Evolutionary conservation across 2,329 filamentous ascomycete species (phyloP).

Genomic region (Phyllosticta paracitricarpa): DNA sequence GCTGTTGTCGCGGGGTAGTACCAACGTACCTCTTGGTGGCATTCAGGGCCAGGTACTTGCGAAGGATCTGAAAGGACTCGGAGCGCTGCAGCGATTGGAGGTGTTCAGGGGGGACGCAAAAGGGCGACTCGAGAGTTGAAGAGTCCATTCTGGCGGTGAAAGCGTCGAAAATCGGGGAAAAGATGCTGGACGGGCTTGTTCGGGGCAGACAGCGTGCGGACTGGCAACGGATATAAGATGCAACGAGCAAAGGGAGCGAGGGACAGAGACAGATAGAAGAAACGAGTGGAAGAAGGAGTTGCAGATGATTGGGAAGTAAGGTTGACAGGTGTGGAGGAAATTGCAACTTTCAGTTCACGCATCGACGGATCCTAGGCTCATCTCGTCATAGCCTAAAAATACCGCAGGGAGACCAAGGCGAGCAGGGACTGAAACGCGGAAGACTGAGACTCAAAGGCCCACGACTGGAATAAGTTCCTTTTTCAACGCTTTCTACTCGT

Average conservation of each 20-base stretch:
- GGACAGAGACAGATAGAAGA: background rate
- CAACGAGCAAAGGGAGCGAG: background rate
- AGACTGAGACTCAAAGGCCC: background rate
- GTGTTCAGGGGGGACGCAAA: slow-evolving; percentile 33
- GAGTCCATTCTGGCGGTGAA: slow-evolving; percentile 1
- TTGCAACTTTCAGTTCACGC: slow-evolving; percentile 6
- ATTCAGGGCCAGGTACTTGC: slow-evolving; percentile 31
- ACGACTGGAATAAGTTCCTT: too few species aligned
- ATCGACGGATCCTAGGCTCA: slow-evolving; percentile 3
- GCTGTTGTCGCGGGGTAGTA: background rate
- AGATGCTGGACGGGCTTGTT: slow-evolving; percentile 1
- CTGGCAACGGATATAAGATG: background rate
- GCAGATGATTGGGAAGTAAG: background rate
- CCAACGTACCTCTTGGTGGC: slow-evolving; percentile 27
- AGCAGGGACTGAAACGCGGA: background rate
- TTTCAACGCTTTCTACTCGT: too few species aligned
- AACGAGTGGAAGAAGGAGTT: background rate
- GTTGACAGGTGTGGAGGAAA: slow-evolving; percentile 7
- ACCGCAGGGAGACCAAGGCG: slow-evolving; percentile 6
- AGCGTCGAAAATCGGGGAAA: background rate
- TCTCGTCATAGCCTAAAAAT: slow-evolving; percentile 10
- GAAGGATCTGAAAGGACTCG: slow-evolving; percentile 34
- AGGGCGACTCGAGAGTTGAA: slow-evolving; percentile 23
- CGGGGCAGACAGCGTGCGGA: background rate
- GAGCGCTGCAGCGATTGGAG: slow-evolving; percentile 29